Percentiles rank a stretch among this genome's conserved stretches.
These are phyloP conservation scores for Neurospora sp. DNA, from an alignment of 495 filamentous ascomycete species.

Conservation along the genomic window DNA sequence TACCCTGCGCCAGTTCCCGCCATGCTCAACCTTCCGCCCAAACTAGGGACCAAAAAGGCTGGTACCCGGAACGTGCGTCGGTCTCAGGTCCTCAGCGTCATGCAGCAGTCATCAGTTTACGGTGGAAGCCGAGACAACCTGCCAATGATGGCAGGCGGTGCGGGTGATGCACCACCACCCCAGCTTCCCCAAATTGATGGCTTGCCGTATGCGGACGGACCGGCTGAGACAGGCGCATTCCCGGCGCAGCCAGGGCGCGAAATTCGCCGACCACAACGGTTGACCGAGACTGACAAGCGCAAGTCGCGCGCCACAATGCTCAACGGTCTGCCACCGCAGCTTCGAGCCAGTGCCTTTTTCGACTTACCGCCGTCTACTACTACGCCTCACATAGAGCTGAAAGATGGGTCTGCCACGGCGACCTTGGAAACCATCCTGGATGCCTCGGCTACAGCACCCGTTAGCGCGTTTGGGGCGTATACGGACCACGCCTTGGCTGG, in stretches of 20 bases:
- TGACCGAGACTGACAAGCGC: constrained; percentile 25
- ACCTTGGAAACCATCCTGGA: constrained; percentile 91
- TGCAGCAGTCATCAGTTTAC: constrained; percentile 23
- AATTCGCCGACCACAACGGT: constrained; percentile 17
- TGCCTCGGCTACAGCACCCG: constrained; percentile 87
- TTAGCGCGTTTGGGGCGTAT: constrained; percentile 85
- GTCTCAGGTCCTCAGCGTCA: constrained; percentile 47
- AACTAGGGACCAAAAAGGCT: constrained; percentile 58
- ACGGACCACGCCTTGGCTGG: constrained; percentile 87
- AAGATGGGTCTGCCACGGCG: constrained; percentile 70
- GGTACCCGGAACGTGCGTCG: constrained; percentile 57
- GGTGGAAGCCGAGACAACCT: constrained; percentile 7
- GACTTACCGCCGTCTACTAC: constrained; percentile 48
- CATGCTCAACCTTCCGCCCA: constrained; percentile 85
- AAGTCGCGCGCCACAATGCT: constrained; percentile 32
- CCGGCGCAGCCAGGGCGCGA: constrained; percentile 20
- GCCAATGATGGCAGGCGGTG: constrained; percentile 8
- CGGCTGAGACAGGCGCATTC: constrained; percentile 21
- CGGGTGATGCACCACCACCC: neutral
- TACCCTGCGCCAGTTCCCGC: constrained; percentile 92
- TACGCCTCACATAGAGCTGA: constrained; percentile 50
- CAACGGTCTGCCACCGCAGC: constrained; percentile 64
- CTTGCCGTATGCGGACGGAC: constrained; percentile 14
- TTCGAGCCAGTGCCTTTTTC: constrained; percentile 86
- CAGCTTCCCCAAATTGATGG: constrained; percentile 9